Evolutionary conservation across 345 rosid species (phyloP).

Genomic region (Dovyalis caffra): DNA sequence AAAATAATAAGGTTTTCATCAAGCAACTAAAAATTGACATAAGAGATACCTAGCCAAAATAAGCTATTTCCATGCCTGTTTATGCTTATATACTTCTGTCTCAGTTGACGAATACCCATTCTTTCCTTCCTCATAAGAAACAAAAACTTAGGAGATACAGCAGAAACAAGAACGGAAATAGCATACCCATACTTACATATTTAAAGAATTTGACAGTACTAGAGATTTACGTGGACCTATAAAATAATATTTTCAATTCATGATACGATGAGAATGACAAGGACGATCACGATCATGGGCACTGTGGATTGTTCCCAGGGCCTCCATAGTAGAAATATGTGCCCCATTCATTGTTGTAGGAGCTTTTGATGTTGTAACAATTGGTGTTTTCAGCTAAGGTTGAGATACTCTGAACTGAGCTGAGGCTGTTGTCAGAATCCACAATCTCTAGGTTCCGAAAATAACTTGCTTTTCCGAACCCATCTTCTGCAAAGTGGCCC

Average conservation of each 20-base stretch:
- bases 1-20: neutral
- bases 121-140: constrained; percentile 4
- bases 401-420: constrained; percentile 57
- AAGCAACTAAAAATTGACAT: neutral
- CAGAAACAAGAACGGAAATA: constrained; percentile 39
- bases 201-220: constrained; percentile 29
- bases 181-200: constrained; percentile 24
- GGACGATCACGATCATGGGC: constrained; percentile 41
- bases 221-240: neutral
- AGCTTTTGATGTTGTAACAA: constrained; percentile 81
- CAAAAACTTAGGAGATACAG: constrained; percentile 9
- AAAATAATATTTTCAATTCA: neutral
- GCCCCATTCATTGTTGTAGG: constrained; percentile 83
- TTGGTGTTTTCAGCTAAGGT: constrained; percentile 82
- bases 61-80: constrained; percentile 38
- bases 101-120: constrained; percentile 13
- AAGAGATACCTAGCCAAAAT: constrained; percentile 16
- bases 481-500: constrained; percentile 83
- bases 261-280: neutral
- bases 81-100: constrained; percentile 15
- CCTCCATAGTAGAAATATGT: constrained; percentile 92
- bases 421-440: constrained; percentile 81
- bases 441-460: constrained; percentile 85
- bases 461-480: constrained; percentile 83
- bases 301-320: constrained; percentile 72